phyloP scores from a whole-genome alignment of 768 basidiomycete genomes.

The Tylopilus subfusipes region DNA sequence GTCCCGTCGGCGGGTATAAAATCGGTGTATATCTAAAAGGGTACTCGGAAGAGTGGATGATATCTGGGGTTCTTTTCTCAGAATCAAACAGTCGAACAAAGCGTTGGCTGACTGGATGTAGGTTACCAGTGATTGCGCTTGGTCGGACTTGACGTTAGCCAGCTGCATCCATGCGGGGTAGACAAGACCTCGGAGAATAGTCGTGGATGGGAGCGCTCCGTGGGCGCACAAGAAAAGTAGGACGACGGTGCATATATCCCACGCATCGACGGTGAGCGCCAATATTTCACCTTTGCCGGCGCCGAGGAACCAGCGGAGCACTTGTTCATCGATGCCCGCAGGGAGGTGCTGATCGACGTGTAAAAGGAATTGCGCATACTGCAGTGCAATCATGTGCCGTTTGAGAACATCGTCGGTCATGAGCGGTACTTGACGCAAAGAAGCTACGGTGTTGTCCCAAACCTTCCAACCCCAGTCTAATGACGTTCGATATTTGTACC shows the following conservation, averaged over 20 bases:
- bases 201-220: conserved; percentile 68
- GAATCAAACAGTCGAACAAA: conserved; percentile 57
- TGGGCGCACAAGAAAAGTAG: conserved; percentile 62
- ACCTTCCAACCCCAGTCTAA: conserved; percentile 77
- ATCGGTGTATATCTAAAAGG: conserved; percentile 63
- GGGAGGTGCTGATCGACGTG: conserved; percentile 78
- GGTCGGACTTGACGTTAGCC: conserved; percentile 38
- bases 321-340: conserved; percentile 63
- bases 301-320: conserved; percentile 69
- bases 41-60: conserved; percentile 40
- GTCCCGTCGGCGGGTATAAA: conserved; percentile 64
- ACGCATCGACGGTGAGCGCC: conserved; percentile 56
- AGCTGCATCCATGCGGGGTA: conserved; percentile 72
- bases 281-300: conserved; percentile 62
- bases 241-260: conserved; percentile 63
- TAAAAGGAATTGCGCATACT: conserved; percentile 68
- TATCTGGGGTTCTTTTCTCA: conserved; percentile 47
- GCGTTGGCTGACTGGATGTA: conserved; percentile 62
- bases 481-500: conserved; percentile 78
- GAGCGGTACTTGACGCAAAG: conserved; percentile 62
- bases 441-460: conserved; percentile 79
- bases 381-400: conserved; percentile 52
- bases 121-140: conserved; percentile 41
- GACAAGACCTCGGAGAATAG: conserved; percentile 68
- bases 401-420: conserved; percentile 47